Evolutionary conservation across 192 early-diverging fungal genomes (phyloP).

Genomic region (Backusella tuberculispora): DNA sequence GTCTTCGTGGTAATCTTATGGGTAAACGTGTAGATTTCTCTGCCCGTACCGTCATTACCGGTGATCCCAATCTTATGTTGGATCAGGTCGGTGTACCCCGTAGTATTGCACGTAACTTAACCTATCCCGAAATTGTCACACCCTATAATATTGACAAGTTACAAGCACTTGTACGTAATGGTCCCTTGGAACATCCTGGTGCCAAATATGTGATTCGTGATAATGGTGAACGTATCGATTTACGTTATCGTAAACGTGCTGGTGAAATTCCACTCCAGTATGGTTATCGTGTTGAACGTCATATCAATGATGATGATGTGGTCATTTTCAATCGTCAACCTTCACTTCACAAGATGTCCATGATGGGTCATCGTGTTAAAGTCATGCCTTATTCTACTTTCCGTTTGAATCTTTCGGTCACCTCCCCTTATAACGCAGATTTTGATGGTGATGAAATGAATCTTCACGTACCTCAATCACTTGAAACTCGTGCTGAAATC

Average conservation of each 20-base stretch:
- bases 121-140: slow-evolving; percentile 96
- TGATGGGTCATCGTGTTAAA: slow-evolving; percentile 98
- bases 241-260: slow-evolving; percentile 83
- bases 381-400: slow-evolving; percentile 99
- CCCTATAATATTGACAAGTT: slow-evolving; percentile 94
- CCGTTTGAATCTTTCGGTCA: slow-evolving; percentile 96
- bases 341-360: slow-evolving; percentile 98
- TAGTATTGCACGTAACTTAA: slow-evolving; percentile 95
- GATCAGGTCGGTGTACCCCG: slow-evolving; percentile 99
- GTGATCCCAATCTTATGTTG: slow-evolving; percentile 96
- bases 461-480: slow-evolving; percentile 96
- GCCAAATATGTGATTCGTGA: slow-evolving; percentile 97
- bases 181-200: slow-evolving; percentile 91
- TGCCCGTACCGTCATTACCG: slow-evolving; percentile 98
- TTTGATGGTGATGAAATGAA: slow-evolving; percentile 99
- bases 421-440: slow-evolving; percentile 98
- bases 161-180: slow-evolving; percentile 87
- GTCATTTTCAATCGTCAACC: slow-evolving; percentile 99
- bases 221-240: slow-evolving; percentile 91
- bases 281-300: slow-evolving; percentile 81
- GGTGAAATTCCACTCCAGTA: slow-evolving; percentile 82
- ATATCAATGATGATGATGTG: slow-evolving; percentile 92
- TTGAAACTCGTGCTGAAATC: slow-evolving; percentile 95
- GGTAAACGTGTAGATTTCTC: slow-evolving; percentile 99
- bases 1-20: slow-evolving; percentile 99